These are phyloP conservation scores for Monosporascus ibericus DNA, from an alignment of 2,329 filamentous ascomycete species.

Conservation along the genomic window DNA sequence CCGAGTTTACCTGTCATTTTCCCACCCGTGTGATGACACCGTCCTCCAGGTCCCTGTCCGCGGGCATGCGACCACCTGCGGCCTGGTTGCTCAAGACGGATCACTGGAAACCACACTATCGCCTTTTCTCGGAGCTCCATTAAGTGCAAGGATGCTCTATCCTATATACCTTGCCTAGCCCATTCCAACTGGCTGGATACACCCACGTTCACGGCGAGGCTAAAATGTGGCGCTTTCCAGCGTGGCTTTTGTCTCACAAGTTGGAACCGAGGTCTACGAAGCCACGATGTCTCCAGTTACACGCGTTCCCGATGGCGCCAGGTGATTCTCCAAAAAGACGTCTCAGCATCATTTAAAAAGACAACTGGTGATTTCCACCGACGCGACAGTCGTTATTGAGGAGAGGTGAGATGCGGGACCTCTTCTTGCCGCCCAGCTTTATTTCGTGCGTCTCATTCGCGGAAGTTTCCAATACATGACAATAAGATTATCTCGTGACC, in stretches of 20 bases:
- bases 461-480: not conserved
- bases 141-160: not conserved
- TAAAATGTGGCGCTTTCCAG: not conserved
- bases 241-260: not conserved
- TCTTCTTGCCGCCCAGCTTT: not conserved
- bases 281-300: no score
- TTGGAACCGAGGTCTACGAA: not conserved
- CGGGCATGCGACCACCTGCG: not conserved
- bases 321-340: not conserved
- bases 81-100: not conserved
- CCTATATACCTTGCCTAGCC: not conserved
- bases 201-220: not conserved
- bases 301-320: not conserved
- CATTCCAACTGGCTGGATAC: not conserved
- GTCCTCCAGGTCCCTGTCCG: not conserved
- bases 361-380: not conserved
- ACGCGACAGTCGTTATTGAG: not conserved
- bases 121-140: not conserved
- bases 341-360: not conserved
- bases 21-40: not conserved
- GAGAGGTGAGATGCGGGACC: not conserved
- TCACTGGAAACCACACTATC: not conserved
- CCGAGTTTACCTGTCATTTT: not conserved
- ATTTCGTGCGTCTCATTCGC: not conserved
- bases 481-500: not conserved